phyloP scores from a whole-genome alignment of 345 rosid species.

The Excoecaria agallocha region DNA sequence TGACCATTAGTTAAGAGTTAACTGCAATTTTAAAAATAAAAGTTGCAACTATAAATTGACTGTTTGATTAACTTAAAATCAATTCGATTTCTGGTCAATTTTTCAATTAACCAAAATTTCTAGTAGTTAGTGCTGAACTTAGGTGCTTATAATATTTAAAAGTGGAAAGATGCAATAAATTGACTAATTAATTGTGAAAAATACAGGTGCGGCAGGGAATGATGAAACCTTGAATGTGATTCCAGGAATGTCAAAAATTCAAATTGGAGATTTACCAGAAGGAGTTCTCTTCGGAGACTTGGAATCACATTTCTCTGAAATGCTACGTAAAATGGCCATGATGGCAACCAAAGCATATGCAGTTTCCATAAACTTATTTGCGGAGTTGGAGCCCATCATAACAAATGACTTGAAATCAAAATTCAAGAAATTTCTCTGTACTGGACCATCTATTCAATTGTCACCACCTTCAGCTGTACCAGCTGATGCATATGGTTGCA shows the following conservation, averaged over 20 bases:
- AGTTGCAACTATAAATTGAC: too few species aligned
- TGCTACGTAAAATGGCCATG: constrained; percentile 39
- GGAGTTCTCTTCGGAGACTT: constrained; percentile 37
- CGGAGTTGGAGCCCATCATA: constrained; percentile 35
- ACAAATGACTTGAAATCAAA: constrained; percentile 36
- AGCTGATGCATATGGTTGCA: constrained; percentile 23
- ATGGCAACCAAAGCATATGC: constrained; percentile 34
- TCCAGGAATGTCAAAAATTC: constrained; percentile 38
- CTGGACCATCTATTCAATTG: constrained; percentile 38
- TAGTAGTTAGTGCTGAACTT: too few species aligned
- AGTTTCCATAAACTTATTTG: constrained; percentile 40
- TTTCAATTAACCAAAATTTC: too few species aligned
- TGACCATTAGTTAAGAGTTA: too few species aligned
- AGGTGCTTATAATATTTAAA: too few species aligned
- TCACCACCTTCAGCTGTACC: constrained; percentile 2
- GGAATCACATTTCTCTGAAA: constrained; percentile 36
- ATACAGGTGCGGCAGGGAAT: constrained; percentile 18
- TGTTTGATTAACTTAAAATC: too few species aligned
- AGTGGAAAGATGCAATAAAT: background rate
- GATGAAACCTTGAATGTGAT: constrained; percentile 30
- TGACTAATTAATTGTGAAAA: background rate
- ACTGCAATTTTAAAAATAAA: too few species aligned
- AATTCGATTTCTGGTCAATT: too few species aligned
- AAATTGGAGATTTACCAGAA: constrained; percentile 37
- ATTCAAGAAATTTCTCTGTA: constrained; percentile 27